Evolutionary conservation across 176 grass and related monocot species (phyloP).

Genomic region (Paspalum vaginatum): DNA sequence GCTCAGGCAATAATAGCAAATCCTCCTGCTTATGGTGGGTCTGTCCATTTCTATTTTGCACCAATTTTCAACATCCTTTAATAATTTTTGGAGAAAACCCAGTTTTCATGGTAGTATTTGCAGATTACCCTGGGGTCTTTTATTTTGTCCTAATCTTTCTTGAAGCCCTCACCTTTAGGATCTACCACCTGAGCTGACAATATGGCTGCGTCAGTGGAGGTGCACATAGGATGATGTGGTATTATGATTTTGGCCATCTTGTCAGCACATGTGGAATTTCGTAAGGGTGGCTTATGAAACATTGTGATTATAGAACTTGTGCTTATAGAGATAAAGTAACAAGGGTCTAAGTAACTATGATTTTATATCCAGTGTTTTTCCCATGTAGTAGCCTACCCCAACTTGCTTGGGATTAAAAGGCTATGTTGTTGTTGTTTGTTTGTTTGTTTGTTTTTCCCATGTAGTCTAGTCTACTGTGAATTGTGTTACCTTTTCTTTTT

Average conservation of each 20-base stretch:
- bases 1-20: constrained; percentile 98
- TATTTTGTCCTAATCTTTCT: constrained; percentile 13
- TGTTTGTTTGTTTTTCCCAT: constrained; percentile 11
- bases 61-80: neutral
- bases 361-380: neutral
- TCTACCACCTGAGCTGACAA: constrained; percentile 1
- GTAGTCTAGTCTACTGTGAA: no score
- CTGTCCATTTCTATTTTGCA: constrained; percentile 33
- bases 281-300: neutral
- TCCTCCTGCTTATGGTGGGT: constrained; percentile 94
- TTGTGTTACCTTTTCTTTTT: no score
- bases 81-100: neutral
- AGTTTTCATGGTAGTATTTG: neutral
- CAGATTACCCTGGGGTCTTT: neutral
- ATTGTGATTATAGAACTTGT: neutral
- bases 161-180: neutral
- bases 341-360: neutral
- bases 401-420: no score
- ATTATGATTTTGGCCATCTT: neutral
- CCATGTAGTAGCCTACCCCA: neutral
- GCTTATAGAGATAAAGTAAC: neutral
- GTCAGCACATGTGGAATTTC: neutral
- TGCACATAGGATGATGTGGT: neutral
- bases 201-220: neutral
- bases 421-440: neutral